These are phyloP conservation scores for Eucalyptus viminalis DNA, from an alignment of 345 rosid genomes.

Conservation along the genomic window DNA sequence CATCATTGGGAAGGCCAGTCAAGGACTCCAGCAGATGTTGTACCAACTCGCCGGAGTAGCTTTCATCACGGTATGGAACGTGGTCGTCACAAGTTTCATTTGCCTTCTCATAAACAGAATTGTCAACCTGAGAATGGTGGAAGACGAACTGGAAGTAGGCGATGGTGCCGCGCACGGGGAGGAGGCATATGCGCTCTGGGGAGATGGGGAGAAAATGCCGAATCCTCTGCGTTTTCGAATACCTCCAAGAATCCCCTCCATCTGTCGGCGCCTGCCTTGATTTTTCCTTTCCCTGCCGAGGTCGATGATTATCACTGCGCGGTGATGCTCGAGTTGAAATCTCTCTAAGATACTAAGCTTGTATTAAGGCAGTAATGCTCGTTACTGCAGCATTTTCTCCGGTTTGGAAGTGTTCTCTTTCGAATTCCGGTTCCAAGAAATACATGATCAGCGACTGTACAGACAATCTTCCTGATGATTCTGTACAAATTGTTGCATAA, in stretches of 20 bases:
- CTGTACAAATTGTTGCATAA: not conserved
- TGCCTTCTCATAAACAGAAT: slow-evolving; percentile 32
- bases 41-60: slow-evolving; percentile 27
- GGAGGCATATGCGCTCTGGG: slow-evolving; percentile 50
- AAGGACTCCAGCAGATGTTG: slow-evolving; percentile 16
- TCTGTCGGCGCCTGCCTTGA: not conserved
- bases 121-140: slow-evolving; percentile 38
- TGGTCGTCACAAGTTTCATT: slow-evolving; percentile 26
- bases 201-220: slow-evolving; percentile 25
- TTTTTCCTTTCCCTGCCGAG: not conserved
- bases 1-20: not conserved
- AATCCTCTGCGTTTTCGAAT: not conserved
- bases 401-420: not conserved
- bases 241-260: slow-evolving; percentile 3
- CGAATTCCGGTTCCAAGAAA: not conserved
- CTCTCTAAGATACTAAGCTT: not conserved
- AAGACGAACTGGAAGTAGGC: slow-evolving; percentile 48
- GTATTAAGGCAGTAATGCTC: not conserved
- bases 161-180: slow-evolving; percentile 61
- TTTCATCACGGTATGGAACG: slow-evolving; percentile 35
- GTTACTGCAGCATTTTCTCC: not conserved
- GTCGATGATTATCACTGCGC: not conserved
- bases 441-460: not conserved
- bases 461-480: not conserved
- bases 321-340: not conserved